phyloP scores from a whole-genome alignment of 148 eudicot species.

The Chenopodium album region DNA sequence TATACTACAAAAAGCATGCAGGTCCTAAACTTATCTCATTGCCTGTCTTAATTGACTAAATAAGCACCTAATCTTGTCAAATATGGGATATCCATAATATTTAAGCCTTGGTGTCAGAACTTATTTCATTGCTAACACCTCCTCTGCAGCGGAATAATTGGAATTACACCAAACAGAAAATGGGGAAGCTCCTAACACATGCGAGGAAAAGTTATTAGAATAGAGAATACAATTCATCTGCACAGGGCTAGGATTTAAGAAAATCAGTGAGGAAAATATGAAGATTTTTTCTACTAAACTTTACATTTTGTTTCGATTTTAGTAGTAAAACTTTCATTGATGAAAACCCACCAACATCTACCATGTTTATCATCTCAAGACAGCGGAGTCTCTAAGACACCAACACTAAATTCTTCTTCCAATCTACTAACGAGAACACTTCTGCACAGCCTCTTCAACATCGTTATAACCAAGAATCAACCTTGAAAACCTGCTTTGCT shows the following conservation, averaged over 20 bases:
- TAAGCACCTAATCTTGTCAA: not conserved
- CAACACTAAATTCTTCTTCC: too few species aligned
- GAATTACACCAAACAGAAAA: not conserved
- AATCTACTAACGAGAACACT: too few species aligned
- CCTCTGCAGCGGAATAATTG: not conserved
- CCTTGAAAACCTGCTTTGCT: not conserved
- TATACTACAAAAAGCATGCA: not conserved
- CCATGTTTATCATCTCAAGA: too few species aligned
- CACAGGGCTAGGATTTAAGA: not conserved
- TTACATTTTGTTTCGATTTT: too few species aligned
- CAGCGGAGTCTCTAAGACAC: too few species aligned
- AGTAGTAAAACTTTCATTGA: too few species aligned
- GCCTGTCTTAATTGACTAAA: not conserved
- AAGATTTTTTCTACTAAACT: not conserved
- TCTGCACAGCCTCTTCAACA: not conserved
- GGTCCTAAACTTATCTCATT: not conserved
- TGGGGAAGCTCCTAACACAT: not conserved
- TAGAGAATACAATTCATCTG: not conserved
- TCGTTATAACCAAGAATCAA: not conserved
- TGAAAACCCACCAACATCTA: too few species aligned
- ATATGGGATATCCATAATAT: not conserved
- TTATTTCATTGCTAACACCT: not conserved
- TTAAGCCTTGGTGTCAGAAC: not conserved
- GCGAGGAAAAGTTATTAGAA: not conserved
- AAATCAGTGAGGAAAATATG: not conserved